phyloP scores from a whole-genome alignment of 2,329 filamentous ascomycete species.

The Microdochium nivale region DNA sequence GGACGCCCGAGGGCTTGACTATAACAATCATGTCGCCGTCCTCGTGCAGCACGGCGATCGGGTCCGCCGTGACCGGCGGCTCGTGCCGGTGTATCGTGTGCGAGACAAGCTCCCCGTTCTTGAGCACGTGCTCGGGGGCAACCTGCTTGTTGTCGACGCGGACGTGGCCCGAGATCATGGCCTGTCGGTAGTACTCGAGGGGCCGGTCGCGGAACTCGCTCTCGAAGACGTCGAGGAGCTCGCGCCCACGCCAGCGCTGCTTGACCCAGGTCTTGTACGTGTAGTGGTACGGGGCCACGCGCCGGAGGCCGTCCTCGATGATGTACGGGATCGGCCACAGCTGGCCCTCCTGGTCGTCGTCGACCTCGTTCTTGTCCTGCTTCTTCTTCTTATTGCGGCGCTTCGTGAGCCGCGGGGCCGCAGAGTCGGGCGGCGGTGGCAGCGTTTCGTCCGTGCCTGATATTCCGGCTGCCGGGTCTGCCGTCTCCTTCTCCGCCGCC shows the following conservation, averaged over 20 bases:
- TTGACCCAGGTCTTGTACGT: constrained; percentile 96
- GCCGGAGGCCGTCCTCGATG: constrained; percentile 73
- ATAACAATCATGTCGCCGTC: constrained; percentile 92
- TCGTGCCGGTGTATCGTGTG: constrained; percentile 95
- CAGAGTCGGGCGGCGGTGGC: neutral
- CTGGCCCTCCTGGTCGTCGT: constrained; percentile 19
- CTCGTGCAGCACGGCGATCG: constrained; percentile 80
- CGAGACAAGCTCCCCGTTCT: constrained; percentile 84
- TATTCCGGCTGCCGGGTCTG: neutral
- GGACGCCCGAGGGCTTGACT: constrained; percentile 91
- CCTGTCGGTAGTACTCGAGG: constrained; percentile 75
- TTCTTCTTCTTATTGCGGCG: constrained; percentile 3
- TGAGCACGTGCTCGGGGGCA: constrained; percentile 60
- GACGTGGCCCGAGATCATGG: constrained; percentile 74
- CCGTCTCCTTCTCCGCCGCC: neutral
- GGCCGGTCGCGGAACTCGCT: constrained; percentile 88
- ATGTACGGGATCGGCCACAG: constrained; percentile 63
- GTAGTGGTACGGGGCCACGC: constrained; percentile 79
- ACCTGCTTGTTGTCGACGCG: constrained; percentile 69
- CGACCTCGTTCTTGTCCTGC: constrained; percentile 6
- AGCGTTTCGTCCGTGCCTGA: neutral
- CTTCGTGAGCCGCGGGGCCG: neutral
- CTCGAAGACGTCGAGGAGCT: constrained; percentile 78
- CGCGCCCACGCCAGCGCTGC: constrained; percentile 78
- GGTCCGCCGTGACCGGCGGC: constrained; percentile 76